Conservation (phyloP, 1,139 yeast genomes). For the Debaryomycetaceae sp. region DNA sequence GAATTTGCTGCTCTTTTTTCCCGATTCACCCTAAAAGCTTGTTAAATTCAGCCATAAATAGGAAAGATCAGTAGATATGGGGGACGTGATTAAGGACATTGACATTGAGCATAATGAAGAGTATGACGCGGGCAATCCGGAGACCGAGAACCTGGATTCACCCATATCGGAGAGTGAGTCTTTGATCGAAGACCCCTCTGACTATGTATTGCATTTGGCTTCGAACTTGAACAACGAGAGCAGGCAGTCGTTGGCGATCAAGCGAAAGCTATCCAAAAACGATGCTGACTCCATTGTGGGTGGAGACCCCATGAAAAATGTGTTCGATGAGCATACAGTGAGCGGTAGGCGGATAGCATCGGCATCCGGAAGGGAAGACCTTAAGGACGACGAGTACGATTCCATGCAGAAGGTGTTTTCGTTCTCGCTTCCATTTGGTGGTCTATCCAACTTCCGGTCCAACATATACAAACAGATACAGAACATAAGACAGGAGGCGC, state of each 20-base stretch:
- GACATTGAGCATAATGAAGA: too few relatives aligned
- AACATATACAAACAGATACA: constrained; percentile 23
- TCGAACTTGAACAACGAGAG: background rate
- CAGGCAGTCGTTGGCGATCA: background rate
- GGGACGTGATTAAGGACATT: too few relatives aligned
- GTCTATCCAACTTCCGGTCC: constrained; percentile 22
- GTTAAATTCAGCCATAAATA: too few relatives aligned
- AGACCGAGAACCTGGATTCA: background rate
- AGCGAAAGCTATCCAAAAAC: constrained; percentile 15
- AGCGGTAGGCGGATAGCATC: background rate
- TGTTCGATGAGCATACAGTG: constrained; percentile 1
- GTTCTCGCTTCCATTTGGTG: constrained; percentile 40
- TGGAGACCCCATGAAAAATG: constrained; percentile 23
- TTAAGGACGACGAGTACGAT: constrained; percentile 11
- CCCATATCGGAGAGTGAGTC: background rate
- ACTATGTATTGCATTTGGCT: background rate
- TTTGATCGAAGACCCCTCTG: constrained; percentile 1
- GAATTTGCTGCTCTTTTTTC: too few relatives aligned
- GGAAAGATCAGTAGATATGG: too few relatives aligned
- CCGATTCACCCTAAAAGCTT: too few relatives aligned
- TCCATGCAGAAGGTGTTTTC: constrained; percentile 33
- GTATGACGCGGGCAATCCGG: too few relatives aligned
- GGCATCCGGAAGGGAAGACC: constrained; percentile 1
- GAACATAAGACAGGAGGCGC: constrained; percentile 17
- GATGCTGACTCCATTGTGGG: constrained; percentile 44